Evolutionary conservation across 2,329 filamentous ascomycete species (phyloP).

Genomic region (Cladosporium halotolerans): DNA sequence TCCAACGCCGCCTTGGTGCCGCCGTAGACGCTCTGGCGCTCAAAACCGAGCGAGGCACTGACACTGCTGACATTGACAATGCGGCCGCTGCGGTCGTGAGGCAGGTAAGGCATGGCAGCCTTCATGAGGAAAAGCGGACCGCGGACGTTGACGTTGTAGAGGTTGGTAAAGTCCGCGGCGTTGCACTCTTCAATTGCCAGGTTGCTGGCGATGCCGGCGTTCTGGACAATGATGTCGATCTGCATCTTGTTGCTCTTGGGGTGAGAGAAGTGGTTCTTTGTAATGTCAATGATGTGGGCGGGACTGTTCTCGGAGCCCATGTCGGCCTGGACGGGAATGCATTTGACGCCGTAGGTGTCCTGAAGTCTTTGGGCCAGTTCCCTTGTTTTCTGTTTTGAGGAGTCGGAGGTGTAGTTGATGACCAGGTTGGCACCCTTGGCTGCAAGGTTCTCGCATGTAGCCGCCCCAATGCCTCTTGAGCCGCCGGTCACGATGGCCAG

Average conservation of each 20-base stretch:
- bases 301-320: conserved; percentile 58
- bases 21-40: conserved; percentile 56
- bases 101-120: conserved; percentile 64
- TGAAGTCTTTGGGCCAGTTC: conserved; percentile 53
- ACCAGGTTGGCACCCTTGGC: conserved; percentile 63
- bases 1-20: conserved; percentile 63
- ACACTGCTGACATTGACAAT: conserved; percentile 59
- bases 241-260: conserved; percentile 53
- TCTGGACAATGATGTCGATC: conserved; percentile 82
- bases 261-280: conserved; percentile 53
- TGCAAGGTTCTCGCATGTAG: conserved; percentile 63
- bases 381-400: conserved; percentile 47
- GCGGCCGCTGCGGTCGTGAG: conserved; percentile 58
- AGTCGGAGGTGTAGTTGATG: conserved; percentile 65
- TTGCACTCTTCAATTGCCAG: conserved; percentile 58
- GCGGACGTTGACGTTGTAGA: conserved; percentile 75
- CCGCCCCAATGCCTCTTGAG: conserved; percentile 70
- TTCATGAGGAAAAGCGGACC: conserved; percentile 74
- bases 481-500: conserved; percentile 73
- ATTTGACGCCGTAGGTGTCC: conserved; percentile 52
- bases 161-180: conserved; percentile 59
- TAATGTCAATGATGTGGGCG: conserved; percentile 51
- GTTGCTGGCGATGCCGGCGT: conserved; percentile 66
- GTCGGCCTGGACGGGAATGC: conserved; percentile 63
- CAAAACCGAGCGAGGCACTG: conserved; percentile 52